Evolutionary conservation across 2,329 filamentous ascomycete genomes (phyloP), one percentile per base, ranked within the genome.

Genomic region (Leptographium galeiforme): DNA sequence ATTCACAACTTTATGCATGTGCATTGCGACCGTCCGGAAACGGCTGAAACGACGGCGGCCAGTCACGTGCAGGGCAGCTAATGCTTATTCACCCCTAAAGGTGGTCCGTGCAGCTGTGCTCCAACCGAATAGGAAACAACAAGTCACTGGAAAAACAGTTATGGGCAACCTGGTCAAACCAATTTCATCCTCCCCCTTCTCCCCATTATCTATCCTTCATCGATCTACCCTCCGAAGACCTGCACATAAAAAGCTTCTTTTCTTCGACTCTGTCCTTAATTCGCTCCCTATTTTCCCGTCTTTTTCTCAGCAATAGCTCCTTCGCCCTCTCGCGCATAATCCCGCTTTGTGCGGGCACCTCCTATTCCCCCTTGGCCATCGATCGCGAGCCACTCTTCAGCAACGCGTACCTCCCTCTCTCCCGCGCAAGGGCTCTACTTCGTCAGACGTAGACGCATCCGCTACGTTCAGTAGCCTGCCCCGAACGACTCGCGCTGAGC

Each of bases 141-240:
- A 51, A 48, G 33, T n/a, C 50, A 41, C 57, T 52, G 48, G 8
- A 53, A 53, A 52, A 57, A 53, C 55, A 59, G 54, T 53, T 55
- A 59, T 56, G 50, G 56, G 55, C 55, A 50, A 56, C 53, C 48
- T 51, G 52, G 56, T 53, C 52, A 55, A 50, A 53, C 53, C 49
- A 57, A 55, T 57, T 59, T 56, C 54, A 48, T 41, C 52, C 34
- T 25, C 40, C 51, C 40, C 48, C 36, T 50, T 52, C 49, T 47
- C 50, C 36, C 43, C 32, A 19, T 53, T 34, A 47, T 53, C 33
- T 32, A 19, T 45, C 44, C 34, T 46, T n/a, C 50, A 49, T 55
- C 54, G 46, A 51, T 50, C 50, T 46, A 39, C 53, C 50, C 34
- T 32, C 8, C 33, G 32, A 47, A 34, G 53, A 46, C 38, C 13